Base-by-base conservation (phyloP, 1,284 basidiomycete genomes). In the Malassezia restricta region DNA sequence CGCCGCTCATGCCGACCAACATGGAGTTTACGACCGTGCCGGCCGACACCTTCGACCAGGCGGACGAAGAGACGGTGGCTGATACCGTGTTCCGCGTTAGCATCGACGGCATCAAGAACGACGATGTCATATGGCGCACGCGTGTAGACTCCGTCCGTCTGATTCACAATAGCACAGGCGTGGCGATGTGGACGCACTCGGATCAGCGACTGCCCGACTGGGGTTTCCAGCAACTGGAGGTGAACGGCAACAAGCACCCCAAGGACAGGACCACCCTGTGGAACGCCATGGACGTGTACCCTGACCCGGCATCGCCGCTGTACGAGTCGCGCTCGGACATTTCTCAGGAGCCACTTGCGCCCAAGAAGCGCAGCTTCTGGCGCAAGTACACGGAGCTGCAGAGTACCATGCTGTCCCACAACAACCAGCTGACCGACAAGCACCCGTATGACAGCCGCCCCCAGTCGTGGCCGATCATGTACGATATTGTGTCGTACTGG, bases 401-500 rank as follows among this genome's bases (percentile, higher is more conserved):
- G 70, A 74, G 91, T 40, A 78, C 91, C 53, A 98, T 98, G 94
- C 77, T 96, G 57, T 88, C 94, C 73, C 92, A 98, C 77, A 99
- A 99, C 69, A 87, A 90, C 9, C 91, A 89, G 14, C 78, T 99
- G 51, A 95, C 89, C 20, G 84, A 87, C 15, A 85, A 83, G 9
- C 94, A 99, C 73, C 94, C 94, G 37, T 99, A 98, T 72, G 90
- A 91, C 1, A 87, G 85, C 54, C 80, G 80, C 11, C 91, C 94
- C 1, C 84, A 95, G 75, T 91, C 94, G 72, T 99, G 94, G 94
- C 94, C 94, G 1, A 96, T 98, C 81, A 79, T 91, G 43, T 76
- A 95, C 31, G 85, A 79, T 57, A 94, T 94, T 45, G 95, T 99
- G 75, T 90, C 86, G 66, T 98, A 98, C 80, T 99, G 94, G 94